Evolutionary conservation across 148 eudicot genomes (phyloP).

Genomic region (Gaultheria prostrata): DNA sequence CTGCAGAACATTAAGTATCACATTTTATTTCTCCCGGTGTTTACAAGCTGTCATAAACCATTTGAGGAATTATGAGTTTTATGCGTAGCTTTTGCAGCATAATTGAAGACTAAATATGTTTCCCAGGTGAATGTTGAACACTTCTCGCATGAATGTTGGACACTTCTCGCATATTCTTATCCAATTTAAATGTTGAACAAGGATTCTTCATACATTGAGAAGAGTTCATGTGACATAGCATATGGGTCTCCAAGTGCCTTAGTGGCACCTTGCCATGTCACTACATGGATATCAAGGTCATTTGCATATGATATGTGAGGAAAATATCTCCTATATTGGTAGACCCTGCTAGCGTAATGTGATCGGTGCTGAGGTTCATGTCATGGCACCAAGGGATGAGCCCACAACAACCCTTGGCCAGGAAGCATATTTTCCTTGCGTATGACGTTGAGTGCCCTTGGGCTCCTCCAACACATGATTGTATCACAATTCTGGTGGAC

Average conservation of each 20-base stretch:
- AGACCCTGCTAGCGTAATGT: background rate
- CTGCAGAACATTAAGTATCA: background rate
- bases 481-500: background rate
- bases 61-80: background rate
- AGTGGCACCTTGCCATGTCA: background rate
- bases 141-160: background rate
- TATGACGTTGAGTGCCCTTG: background rate
- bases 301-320: background rate
- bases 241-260: background rate
- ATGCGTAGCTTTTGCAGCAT: background rate
- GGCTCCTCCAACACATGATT: background rate
- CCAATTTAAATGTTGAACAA: background rate
- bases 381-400: no score
- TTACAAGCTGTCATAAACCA: background rate
- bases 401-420: no score
- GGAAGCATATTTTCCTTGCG: background rate
- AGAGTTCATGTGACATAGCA: background rate
- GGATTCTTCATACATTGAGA: background rate
- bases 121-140: background rate
- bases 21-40: background rate
- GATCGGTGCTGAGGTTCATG: background rate
- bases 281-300: background rate
- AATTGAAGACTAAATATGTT: background rate
- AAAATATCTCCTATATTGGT: background rate
- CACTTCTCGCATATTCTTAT: background rate